These are phyloP conservation scores for Cyberlindnera mycetangii DNA, from an alignment of 805 yeast genomes.

Conservation along the genomic window DNA sequence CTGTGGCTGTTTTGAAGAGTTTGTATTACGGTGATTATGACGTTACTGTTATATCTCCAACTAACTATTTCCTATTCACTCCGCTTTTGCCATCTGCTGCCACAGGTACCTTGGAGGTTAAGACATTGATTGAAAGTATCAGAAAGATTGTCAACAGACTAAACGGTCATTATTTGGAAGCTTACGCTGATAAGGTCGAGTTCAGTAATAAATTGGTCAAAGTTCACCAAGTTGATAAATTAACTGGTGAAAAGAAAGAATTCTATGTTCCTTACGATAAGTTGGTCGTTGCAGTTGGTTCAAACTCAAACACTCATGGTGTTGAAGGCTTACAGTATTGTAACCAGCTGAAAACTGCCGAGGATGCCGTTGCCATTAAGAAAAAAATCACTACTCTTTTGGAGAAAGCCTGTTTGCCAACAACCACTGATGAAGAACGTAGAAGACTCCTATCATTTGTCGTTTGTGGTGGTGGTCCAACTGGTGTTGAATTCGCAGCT, in stretches of 20 bases:
- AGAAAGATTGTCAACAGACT: slow-evolving; percentile 51
- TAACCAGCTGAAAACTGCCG: slow-evolving; percentile 61
- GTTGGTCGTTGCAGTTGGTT: slow-evolving; percentile 66
- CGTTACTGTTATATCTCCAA: slow-evolving; percentile 65
- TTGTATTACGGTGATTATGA: slow-evolving; percentile 55
- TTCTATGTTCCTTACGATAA: slow-evolving; percentile 74
- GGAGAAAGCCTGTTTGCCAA: slow-evolving; percentile 63
- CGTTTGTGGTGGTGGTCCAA: slow-evolving; percentile 74
- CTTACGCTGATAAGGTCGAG: slow-evolving; percentile 56
- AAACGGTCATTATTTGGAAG: slow-evolving; percentile 62
- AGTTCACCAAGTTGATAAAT: slow-evolving; percentile 44
- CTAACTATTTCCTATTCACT: slow-evolving; percentile 66
- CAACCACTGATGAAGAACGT: slow-evolving; percentile 61
- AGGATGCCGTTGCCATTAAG: slow-evolving; percentile 57
- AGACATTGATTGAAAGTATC: slow-evolving; percentile 62
- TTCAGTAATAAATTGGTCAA: slow-evolving; percentile 56
- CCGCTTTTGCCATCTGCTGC: slow-evolving; percentile 71
- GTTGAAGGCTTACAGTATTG: slow-evolving; percentile 66
- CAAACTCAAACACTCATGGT: slow-evolving; percentile 66
- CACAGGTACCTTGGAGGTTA: slow-evolving; percentile 65
- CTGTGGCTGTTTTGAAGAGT: slow-evolving; percentile 54
- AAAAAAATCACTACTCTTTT: slow-evolving; percentile 51
- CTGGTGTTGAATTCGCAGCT: slow-evolving; percentile 74
- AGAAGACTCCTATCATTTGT: slow-evolving; percentile 59
- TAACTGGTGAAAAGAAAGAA: slow-evolving; percentile 36